Base-by-base conservation (phyloP, 1,284 basidiomycete genomes). In the Tilletia caries region DNA sequence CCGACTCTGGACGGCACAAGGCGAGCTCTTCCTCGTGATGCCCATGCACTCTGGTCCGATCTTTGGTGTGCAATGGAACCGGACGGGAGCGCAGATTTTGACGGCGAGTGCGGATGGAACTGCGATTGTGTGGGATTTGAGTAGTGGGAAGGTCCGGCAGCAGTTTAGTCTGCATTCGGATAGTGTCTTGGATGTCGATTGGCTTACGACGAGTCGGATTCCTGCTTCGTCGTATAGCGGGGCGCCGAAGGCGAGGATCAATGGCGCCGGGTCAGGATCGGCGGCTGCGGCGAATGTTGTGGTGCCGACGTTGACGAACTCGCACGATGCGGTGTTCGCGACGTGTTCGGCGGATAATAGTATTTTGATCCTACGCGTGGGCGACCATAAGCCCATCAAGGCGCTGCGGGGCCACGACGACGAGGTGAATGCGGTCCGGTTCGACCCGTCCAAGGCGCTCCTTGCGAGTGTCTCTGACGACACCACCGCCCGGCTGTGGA, bases 21-120 rank as follows among this genome's bases (percentile, higher is more conserved):
- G 82, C 29, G 82, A 83, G 52, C 70, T 83, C 41, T 79, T 81
- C 67, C 75, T 82, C 32, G 82, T 83, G 71, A 80, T 83, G 80
- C 82, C 81, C 2, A 82, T 82, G 82, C 82, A 83, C 64, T 81
- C 82, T 60, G 82, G 82, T 1, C 75, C 82, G n/a, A 80, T 83
- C 70, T 78, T 81, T 69, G 76, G 71, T 46, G 80, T 83, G 23
- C 77, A 77, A 20, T 83, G 82, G 82, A 83, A 83, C 64, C 75
- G 78, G 50, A 78, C 79, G 58, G 82, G 82, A 54, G 81, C 75
- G 58, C 73, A 77, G 73, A 71, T 83, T 34, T 74, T 83, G 20
- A 80, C 81, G 5, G 79, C 79, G 62, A 78, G 76, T 64, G 75
- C 76, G 25, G 82, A 83, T 65, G 79, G 81, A 32, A 79, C 82